Percentiles rank a stretch among this genome's conserved stretches.
Evolutionary conservation across 108 stramenopile genomes (phyloP).

Genomic region (Nitzschia palea): DNA sequence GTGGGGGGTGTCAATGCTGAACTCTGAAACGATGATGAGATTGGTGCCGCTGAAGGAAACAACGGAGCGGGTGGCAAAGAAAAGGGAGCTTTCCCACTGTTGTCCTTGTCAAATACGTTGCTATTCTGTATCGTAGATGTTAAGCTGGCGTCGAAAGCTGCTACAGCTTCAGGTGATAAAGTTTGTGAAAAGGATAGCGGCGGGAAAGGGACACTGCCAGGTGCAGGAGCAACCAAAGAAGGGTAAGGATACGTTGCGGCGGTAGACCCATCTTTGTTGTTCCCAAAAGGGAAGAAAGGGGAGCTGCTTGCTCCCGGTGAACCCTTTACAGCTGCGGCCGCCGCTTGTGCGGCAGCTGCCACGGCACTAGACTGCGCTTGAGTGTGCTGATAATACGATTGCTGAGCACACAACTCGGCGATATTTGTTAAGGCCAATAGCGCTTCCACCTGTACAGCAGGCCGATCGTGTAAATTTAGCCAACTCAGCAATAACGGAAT

Average conservation of each 20-base stretch:
- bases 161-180: slow-evolving; percentile 53
- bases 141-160: slow-evolving; percentile 59
- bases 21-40: slow-evolving; percentile 20
- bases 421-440: slow-evolving; percentile 63
- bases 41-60: slow-evolving; percentile 27
- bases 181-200: slow-evolving; percentile 58
- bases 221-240: slow-evolving; percentile 40
- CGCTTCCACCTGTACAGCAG: slow-evolving; percentile 77
- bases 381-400: slow-evolving; percentile 50
- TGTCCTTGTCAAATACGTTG: slow-evolving; percentile 26
- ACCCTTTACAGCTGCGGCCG: slow-evolving; percentile 45
- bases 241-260: slow-evolving; percentile 42
- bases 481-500: slow-evolving; percentile 74
- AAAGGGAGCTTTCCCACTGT: slow-evolving; percentile 16
- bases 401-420: slow-evolving; percentile 64
- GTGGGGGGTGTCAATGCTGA: slow-evolving; percentile 29
- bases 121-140: slow-evolving; percentile 44
- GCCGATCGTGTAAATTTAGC: slow-evolving; percentile 70
- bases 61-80: slow-evolving; percentile 46
- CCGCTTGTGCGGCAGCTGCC: slow-evolving; percentile 50
- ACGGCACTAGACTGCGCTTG: slow-evolving; percentile 39
- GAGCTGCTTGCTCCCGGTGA: slow-evolving; percentile 14
- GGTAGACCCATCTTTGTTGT: background rate
- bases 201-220: slow-evolving; percentile 56
- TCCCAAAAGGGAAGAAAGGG: slow-evolving; percentile 25